Evolutionary conservation across 75 land plant genomes (phyloP), one percentile per base, ranked within the genome.

Genomic region (Cupressus sempervirens): DNA sequence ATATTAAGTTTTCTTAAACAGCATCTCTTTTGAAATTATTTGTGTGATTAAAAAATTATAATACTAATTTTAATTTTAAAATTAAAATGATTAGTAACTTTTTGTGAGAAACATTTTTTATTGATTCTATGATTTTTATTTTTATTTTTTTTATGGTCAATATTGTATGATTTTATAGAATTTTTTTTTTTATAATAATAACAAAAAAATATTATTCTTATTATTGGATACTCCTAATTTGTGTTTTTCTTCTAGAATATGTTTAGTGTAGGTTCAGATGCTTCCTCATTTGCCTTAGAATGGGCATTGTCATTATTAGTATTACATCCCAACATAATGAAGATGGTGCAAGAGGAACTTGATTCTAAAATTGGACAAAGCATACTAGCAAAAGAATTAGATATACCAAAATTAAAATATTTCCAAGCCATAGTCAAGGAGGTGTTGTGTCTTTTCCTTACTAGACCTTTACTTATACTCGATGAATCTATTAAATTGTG

Each of bases 391-490:
- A 7, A 46, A 4, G 85, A 84, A 6, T 13, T 62, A 67, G 85
- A 84, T 12, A 23, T 74, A 23, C 52, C 53, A 76, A 83, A 26
- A 86, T 90, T 94, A 11, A 83, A 87, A 34, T 89, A 87, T 82
- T 68, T 95, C 74, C 88, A 88, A 35, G 95, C 95, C 83, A 48
- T 93, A 9, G 68, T 93, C 76, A 95, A 95, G 85, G 95, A 95
- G 85, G 87, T 87, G 48, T 88, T 95, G 84, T 88, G 95, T 1
- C 86, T 95, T 86, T 93, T 92, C 85, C 95, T 95, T 7, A 84
- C 95, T 4, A 88, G 88, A 30, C 93, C 97, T 0, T 86, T 95
- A 62, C 89, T 95, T 45, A 90, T 90, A 6, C 95, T 94, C 0
- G 89, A 91, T 16, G 81, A 86, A 40, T 90, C 93, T 9, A 14